Evolutionary conservation across 2,329 filamentous ascomycete species (phyloP), one percentile per base, ranked within the genome.

Genomic region (Pseudopithomyces maydicus): DNA sequence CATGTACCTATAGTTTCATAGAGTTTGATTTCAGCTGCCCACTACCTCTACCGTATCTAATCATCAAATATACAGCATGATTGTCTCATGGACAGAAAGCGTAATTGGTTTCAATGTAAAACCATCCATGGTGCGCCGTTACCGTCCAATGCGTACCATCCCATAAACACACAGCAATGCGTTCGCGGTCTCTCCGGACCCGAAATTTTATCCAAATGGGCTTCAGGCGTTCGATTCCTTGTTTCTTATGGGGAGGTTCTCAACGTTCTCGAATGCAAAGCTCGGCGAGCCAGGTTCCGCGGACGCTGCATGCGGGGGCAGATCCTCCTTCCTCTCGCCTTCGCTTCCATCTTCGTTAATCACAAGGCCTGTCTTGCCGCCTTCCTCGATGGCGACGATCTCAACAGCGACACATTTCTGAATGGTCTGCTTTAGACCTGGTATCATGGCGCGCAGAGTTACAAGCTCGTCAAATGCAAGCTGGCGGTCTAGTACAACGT

Each of bases 381-480:
- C 88, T 71, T 90, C 90, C 32, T 87, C 82, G 2, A 96, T 88
- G 8, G 82, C 79, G 43, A 96, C 79, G 62, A 97, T 82, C 63
- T 91, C 89, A 19, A 96, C 85, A 35, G 83, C 84, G 64, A 84
- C 86, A 65, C 89, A 88, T 70, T 81, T 81, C 29, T 88, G 88
- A 1, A 89, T 87, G 17, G 88, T 89, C 76, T 90, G 88, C 83
- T 90, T 91, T 69, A 99, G 79, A 19, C 88, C 89, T 1, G 88
- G 84, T 2, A 92, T 81, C 89, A 97, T 97, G 69, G 92, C 87
- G 52, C 81, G 76, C 55, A 98, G 81, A 33, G 89, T 90, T 57
- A 84, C 82, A 46, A 88, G 82, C 81, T 99, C 95, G 68, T 97
- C 89, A 75, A 98, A 99, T 1, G 86, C 84, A 59, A 99, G 82